These are phyloP conservation scores for Tetrapisispora iriomotensis DNA, from an alignment of 805 yeast species.

Conservation along the genomic window DNA sequence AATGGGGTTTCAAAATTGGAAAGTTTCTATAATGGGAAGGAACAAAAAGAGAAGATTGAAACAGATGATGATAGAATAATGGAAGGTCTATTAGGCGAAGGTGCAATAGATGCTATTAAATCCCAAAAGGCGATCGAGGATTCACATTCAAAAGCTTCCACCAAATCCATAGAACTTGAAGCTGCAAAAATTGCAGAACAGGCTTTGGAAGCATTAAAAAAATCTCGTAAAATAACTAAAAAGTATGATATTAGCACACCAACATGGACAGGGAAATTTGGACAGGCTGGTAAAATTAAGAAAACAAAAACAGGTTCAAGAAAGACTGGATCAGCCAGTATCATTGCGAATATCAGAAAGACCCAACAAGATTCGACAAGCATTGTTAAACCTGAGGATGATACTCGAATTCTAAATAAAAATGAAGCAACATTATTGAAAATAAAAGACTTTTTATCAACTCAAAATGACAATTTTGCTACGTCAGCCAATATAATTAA, in stretches of 20 bases:
- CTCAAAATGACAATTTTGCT: slow-evolving; percentile 33
- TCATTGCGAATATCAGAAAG: slow-evolving; percentile 18
- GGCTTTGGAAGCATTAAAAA: slow-evolving; percentile 47
- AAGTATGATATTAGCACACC: slow-evolving; percentile 62
- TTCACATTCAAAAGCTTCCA: slow-evolving; percentile 30
- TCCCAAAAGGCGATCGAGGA: slow-evolving; percentile 72
- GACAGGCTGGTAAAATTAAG: slow-evolving; percentile 59
- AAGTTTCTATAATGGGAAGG: slow-evolving; percentile 45
- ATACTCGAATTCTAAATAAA: background rate
- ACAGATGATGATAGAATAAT: slow-evolving; percentile 56
- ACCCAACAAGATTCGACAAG: slow-evolving; percentile 10
- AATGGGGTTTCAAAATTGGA: slow-evolving; percentile 69
- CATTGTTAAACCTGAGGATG: background rate
- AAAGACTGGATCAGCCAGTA: slow-evolving; percentile 14
- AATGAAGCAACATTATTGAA: slow-evolving; percentile 5
- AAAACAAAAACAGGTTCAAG: slow-evolving; percentile 8
- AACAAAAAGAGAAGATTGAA: slow-evolving; percentile 30
- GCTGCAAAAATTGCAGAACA: slow-evolving; percentile 49
- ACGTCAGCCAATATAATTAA: slow-evolving; percentile 40
- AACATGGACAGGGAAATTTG: slow-evolving; percentile 94
- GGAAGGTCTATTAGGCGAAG: slow-evolving; percentile 65
- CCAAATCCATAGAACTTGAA: slow-evolving; percentile 40
- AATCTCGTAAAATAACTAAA: slow-evolving; percentile 39
- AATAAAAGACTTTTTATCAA: slow-evolving; percentile 33
- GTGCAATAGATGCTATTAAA: slow-evolving; percentile 56